phyloP scores from a whole-genome alignment of 805 yeast genomes.

The Saturnispora mendoncae region DNA sequence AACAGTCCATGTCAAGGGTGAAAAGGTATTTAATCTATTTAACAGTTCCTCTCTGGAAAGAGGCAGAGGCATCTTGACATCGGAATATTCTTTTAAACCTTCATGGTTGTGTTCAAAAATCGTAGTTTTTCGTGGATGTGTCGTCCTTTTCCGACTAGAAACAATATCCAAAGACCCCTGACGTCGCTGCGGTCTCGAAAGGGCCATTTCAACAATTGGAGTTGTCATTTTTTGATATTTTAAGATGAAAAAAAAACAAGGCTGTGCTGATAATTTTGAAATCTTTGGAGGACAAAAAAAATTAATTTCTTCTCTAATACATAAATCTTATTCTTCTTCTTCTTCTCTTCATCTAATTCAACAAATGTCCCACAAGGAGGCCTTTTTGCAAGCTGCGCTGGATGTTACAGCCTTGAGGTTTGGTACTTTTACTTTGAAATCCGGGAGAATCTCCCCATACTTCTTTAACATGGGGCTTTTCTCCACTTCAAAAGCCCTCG shows the following conservation, averaged over 20 bases:
- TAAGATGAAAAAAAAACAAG: too few relatives aligned
- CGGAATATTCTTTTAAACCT: too few relatives aligned
- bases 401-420: slow-evolving; percentile 77
- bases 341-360: not conserved
- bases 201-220: too few relatives aligned
- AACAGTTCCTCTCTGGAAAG: slow-evolving; percentile 24
- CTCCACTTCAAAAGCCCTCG: slow-evolving; percentile 67
- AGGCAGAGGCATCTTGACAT: too few relatives aligned
- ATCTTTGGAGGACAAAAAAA: not conserved
- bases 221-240: too few relatives aligned
- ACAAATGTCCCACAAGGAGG: slow-evolving; percentile 19
- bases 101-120: not conserved
- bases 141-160: not conserved
- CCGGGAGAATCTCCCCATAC: slow-evolving; percentile 92
- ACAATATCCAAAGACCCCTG: not conserved
- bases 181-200: not conserved
- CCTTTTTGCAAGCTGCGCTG: slow-evolving; percentile 74
- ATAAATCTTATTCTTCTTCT: not conserved
- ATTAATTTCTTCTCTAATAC: too few relatives aligned
- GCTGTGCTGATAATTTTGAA: not conserved
- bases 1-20: slow-evolving; percentile 40
- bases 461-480: slow-evolving; percentile 92
- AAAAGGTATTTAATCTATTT: slow-evolving; percentile 36
- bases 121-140: not conserved
- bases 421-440: slow-evolving; percentile 82